These are phyloP conservation scores for Alternaria sp. DNA, from an alignment of 2,329 filamentous ascomycete genomes.

Conservation along the genomic window DNA sequence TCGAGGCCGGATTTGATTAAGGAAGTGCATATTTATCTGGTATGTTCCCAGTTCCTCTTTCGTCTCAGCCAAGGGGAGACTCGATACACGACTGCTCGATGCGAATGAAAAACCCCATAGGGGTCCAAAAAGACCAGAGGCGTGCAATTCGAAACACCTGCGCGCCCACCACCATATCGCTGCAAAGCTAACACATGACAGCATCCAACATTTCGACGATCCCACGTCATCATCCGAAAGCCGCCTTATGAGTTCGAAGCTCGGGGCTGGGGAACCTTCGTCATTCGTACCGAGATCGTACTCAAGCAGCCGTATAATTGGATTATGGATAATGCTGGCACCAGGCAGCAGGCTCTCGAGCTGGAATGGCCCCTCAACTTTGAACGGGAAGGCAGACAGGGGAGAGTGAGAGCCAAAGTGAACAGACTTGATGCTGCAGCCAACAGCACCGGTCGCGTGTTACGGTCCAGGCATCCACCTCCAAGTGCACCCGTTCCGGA, in stretches of 20 bases:
- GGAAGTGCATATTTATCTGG: conserved; percentile 50
- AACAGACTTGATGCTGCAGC: conserved; percentile 38
- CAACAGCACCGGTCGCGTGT: conserved; percentile 20
- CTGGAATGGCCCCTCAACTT: conserved; percentile 55
- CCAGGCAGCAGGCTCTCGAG: conserved; percentile 42
- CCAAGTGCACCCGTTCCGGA: not conserved
- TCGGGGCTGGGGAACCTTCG: conserved; percentile 54
- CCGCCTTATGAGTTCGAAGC: conserved; percentile 52
- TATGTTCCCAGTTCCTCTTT: not conserved
- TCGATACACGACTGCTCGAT: not conserved
- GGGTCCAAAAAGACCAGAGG: not conserved
- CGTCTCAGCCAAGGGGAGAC: conserved; percentile 8
- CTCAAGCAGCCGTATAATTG: conserved; percentile 54
- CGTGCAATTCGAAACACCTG: not conserved
- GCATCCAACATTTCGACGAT: conserved; percentile 54
- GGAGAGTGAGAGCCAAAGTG: conserved; percentile 50
- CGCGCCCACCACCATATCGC: not conserved
- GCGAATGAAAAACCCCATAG: not conserved
- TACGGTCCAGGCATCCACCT: not conserved
- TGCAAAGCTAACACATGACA: conserved; percentile 18
- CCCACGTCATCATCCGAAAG: conserved; percentile 39
- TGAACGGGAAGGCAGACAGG: conserved; percentile 50
- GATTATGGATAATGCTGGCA: conserved; percentile 49
- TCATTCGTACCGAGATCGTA: conserved; percentile 48
- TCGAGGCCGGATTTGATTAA: conserved; percentile 54